phyloP scores from a whole-genome alignment of 306 rosid species.

The Parietaria judaica region DNA sequence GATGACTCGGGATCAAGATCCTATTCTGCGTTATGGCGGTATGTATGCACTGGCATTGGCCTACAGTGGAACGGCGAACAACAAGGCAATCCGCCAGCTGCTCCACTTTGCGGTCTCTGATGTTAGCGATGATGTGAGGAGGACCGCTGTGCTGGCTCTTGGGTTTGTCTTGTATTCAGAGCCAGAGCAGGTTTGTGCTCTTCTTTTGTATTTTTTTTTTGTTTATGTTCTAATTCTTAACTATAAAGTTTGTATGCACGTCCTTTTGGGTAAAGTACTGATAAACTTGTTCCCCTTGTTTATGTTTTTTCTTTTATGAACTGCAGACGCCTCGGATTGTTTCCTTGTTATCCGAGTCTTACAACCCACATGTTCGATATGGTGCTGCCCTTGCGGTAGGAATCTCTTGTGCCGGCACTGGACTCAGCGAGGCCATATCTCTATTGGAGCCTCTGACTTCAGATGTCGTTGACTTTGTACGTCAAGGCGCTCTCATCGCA shows the following conservation, averaged over 20 bases:
- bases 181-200: constrained; percentile 83
- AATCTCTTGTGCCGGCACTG: constrained; percentile 97
- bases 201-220: neutral
- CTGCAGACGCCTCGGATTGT: constrained; percentile 93
- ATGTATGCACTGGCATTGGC: constrained; percentile 99
- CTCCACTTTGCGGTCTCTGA: constrained; percentile 98
- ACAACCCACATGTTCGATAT: constrained; percentile 95
- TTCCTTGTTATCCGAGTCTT: constrained; percentile 87
- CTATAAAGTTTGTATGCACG: neutral
- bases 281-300: neutral
- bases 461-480: constrained; percentile 95
- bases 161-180: constrained; percentile 97
- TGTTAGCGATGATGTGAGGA: constrained; percentile 96
- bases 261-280: too few relatives aligned
- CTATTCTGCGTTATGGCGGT: constrained; percentile 92
- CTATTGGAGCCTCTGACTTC: constrained; percentile 93
- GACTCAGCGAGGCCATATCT: constrained; percentile 95
- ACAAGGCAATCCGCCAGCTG: constrained; percentile 89
- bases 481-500: constrained; percentile 98
- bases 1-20: constrained; percentile 97
- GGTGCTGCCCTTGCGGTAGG: constrained; percentile 99
- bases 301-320: constrained; percentile 6
- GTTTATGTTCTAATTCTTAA: too few relatives aligned
- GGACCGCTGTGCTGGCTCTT: constrained; percentile 97
- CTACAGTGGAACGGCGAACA: constrained; percentile 90